A percentile compares a stretch with the other conserved stretches of the same genome.
These are phyloP conservation scores for Viola odorata DNA, from an alignment of 345 rosid species.

Conservation along the genomic window DNA sequence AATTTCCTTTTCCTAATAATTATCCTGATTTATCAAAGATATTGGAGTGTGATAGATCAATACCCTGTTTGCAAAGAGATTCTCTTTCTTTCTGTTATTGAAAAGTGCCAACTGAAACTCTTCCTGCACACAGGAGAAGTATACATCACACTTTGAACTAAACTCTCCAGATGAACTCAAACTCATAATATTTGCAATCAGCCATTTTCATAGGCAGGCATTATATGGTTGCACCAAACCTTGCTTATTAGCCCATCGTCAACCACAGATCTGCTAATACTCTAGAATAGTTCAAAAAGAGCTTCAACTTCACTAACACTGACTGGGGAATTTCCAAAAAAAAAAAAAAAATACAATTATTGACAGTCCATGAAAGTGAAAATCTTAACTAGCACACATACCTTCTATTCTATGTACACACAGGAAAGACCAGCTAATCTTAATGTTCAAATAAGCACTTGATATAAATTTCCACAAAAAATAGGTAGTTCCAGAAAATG, in stretches of 20 bases:
- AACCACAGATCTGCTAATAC: constrained; percentile 90
- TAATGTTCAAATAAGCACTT: too few relatives aligned
- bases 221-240: constrained; percentile 34
- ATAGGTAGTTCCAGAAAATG: too few relatives aligned
- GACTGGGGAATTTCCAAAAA: constrained; percentile 46
- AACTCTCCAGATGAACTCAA: neutral
- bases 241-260: constrained; percentile 96
- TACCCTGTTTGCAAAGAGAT: constrained; percentile 94
- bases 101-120: constrained; percentile 94
- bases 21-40: neutral
- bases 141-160: neutral
- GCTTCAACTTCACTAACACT: constrained; percentile 99
- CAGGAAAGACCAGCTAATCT: too few relatives aligned
- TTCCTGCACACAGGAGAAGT: constrained; percentile 56
- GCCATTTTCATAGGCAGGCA: neutral
- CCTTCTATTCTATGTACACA: too few relatives aligned
- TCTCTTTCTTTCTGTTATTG: constrained; percentile 85
- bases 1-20: neutral
- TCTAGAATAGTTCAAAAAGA: constrained; percentile 87
- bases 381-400: too few relatives aligned
- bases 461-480: neutral
- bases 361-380: too few relatives aligned
- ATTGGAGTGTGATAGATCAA: neutral
- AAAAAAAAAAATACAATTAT: neutral
- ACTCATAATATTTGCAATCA: neutral